Evolutionary conservation across 441 rosid species (phyloP), one percentile per base, ranked within the genome.

Genomic region (Erodium chrysanthum): DNA sequence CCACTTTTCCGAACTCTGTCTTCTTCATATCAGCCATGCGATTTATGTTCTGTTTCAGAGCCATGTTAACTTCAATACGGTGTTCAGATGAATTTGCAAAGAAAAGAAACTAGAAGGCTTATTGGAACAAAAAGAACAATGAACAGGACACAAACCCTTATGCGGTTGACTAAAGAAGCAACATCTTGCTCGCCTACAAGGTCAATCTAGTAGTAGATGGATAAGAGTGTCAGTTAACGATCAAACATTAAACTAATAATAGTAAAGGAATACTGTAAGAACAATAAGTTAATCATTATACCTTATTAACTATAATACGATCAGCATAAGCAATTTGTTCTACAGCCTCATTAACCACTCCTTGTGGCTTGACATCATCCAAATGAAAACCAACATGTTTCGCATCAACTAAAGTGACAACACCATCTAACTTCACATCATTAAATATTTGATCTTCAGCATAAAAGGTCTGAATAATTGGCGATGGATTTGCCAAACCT

Each of bases 321-420:
- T 94, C 98, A 11, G 96, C 98, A 74, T 94, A 94, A 5, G 97
- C 98, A 66, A 91, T 94, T 82, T 94, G 97, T 79, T 94, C 96
- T 56, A 91, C 74, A 42, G 98, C 97, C 86, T 94, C 98, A 73
- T 94, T 91, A 67, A 94, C 96, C 15, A 89, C 87, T 75, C 96
- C 96, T 70, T 87, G 68, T 37, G 96, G 96, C 73, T 94, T 94
- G 63, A 86, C 91, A 66, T 94, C 97, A 66, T 91, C 89, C 64
- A 91, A 80, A 78, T 88, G 99, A 70, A 88, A 80, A 67, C 62
- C 66, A 75, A 84, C 97, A 81, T 94, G 97, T 75, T 91, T 94
- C 58, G 99, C 94, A 80, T 94, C 99, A 67, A 91, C 99, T 60
- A 94, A 78, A 29, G 99, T 94, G 58, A 94, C 92, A 70, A 94